Evolutionary conservation across 1,284 basidiomycete genomes (phyloP).

Genomic region (Marasmius fiardii): DNA sequence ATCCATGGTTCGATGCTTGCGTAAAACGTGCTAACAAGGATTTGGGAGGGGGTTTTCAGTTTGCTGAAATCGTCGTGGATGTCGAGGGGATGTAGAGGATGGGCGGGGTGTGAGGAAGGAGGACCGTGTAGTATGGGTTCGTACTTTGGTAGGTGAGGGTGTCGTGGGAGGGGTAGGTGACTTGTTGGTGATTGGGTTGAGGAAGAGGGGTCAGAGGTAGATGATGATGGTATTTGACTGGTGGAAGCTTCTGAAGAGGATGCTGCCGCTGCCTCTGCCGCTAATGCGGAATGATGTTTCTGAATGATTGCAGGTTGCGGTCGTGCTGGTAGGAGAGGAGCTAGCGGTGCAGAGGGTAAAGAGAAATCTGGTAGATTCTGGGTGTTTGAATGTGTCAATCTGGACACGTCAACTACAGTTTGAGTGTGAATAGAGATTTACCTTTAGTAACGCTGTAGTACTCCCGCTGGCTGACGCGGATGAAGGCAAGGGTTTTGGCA

Average conservation of each 20-base stretch:
- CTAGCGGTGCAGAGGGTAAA: not conserved
- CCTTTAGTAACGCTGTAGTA: not conserved
- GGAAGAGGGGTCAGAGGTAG: not conserved
- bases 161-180: conserved; percentile 23
- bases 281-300: not conserved
- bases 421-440: too few relatives aligned
- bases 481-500: not conserved
- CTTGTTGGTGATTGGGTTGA: not conserved
- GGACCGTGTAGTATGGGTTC: conserved; percentile 29
- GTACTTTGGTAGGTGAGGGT: conserved; percentile 51
- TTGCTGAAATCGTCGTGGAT: conserved; percentile 79
- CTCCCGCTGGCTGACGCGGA: not conserved
- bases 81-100: conserved; percentile 31
- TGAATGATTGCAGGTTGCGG: not conserved
- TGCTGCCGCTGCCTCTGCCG: not conserved
- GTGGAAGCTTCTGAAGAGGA: not conserved
- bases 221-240: not conserved
- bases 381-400: not conserved
- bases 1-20: conserved; percentile 84
- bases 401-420: too few relatives aligned
- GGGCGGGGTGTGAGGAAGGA: conserved; percentile 27
- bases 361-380: not conserved
- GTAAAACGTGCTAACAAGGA: conserved; percentile 73
- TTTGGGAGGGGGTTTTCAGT: conserved; percentile 69
- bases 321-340: not conserved